Evolutionary conservation across 306 rosid species (phyloP).

Genomic region (Lablab purpureus): DNA sequence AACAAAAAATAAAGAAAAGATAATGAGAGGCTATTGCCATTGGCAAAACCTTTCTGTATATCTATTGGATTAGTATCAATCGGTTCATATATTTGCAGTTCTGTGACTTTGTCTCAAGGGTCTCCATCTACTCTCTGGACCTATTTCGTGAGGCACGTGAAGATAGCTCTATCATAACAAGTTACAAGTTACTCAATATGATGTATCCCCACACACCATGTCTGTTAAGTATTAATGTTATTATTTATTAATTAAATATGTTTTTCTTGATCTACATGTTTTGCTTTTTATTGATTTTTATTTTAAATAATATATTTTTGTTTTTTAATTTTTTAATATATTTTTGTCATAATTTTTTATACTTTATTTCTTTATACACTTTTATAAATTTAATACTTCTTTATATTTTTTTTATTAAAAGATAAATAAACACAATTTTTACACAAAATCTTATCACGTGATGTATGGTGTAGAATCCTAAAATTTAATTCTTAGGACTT

Average conservation of each 20-base stretch:
- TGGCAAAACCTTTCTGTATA: background rate
- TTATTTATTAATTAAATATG: background rate
- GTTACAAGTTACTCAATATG: conserved; percentile 1
- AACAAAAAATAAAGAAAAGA: too few species aligned
- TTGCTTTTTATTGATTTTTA: too few species aligned
- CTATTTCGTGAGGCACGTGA: conserved; percentile 58
- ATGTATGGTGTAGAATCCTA: too few species aligned
- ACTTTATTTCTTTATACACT: background rate
- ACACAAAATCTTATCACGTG: background rate
- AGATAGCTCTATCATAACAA: conserved; percentile 44
- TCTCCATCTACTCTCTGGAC: conserved; percentile 51
- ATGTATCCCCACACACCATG: conserved; percentile 33
- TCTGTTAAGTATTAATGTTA: background rate
- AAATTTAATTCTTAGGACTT: background rate
- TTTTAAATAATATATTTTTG: too few species aligned
- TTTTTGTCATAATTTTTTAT: too few species aligned
- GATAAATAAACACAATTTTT: background rate
- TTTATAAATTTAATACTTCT: background rate
- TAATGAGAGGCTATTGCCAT: background rate
- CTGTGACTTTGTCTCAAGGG: conserved; percentile 31
- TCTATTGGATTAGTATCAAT: conserved; percentile 30
- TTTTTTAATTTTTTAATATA: too few species aligned
- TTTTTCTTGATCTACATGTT: too few species aligned
- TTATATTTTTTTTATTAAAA: too few species aligned
- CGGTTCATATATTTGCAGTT: conserved; percentile 44